Evolutionary conservation across 805 yeast species (phyloP), one percentile per base, ranked within the genome.

Genomic region (Nakazawaea ernobii): DNA sequence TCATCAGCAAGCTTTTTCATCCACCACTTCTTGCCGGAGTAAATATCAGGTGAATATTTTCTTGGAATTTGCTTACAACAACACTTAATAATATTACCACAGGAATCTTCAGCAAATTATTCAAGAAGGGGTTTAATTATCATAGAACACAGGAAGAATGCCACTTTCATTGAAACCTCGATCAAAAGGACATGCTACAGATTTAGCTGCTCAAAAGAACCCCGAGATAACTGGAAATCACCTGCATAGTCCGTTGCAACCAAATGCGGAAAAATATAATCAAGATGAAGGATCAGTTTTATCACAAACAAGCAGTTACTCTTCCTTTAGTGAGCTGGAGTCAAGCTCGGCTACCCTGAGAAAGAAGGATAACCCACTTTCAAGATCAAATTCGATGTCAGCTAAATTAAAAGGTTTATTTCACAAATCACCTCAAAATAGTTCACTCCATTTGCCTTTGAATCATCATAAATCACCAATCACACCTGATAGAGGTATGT

Each of bases 301-400:
- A 14, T 46, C 49, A 8, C 17, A 45, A 32, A 33, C 46, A 4
- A 42, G 46, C 36, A 42, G 46, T 32, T 35, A 27, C 14, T 46
- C 49, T 3, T 46, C 49, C 2, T 28, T 46, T 10, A 37, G 35
- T 20, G 49, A 46, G 4, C 14, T 28, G 26, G 49, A 33, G 15
- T 33, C 36, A 33, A 33, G 40, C 6, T 4, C 28, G 7, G 14
- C 44, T 6, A 30, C 28, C 9, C 6, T 7, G 38, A 20, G 24
- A 39, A 39, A 36, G 26, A 32, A 26, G 11, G 39, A 32, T 38
- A 29, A 29, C n/a, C 11, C 49, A n/a, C 35, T 48, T 14, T 48
- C 50, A 5, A 38, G 50, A 27, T 37, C 50, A 13, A 48, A 48
- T 28, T 48, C 50, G 7, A 37, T 48, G 37, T 39, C 46, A n/a